A percentile compares a stretch with the other conserved stretches of the same genome.
Evolutionary conservation across 2,329 filamentous ascomycete species (phyloP).

Genomic region (Aureobasidium sp.): DNA sequence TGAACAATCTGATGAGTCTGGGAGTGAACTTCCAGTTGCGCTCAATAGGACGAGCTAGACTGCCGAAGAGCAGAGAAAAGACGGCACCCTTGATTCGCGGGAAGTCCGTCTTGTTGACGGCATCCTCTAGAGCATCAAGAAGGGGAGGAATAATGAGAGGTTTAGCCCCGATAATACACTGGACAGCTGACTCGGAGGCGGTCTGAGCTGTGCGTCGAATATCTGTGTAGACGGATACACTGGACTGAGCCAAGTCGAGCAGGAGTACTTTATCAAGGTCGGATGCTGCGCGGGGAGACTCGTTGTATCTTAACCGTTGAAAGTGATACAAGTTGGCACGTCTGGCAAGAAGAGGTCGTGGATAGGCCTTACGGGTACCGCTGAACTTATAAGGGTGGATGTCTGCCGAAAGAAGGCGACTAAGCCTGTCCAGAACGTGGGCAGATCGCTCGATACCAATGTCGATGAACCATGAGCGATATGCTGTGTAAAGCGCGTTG

Average conservation of each 20-base stretch:
- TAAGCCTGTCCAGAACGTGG: constrained; percentile 81
- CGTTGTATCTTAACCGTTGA: constrained; percentile 88
- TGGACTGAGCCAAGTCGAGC: constrained; percentile 80
- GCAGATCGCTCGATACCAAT: constrained; percentile 94
- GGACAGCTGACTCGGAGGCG: constrained; percentile 86
- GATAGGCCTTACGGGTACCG: constrained; percentile 84
- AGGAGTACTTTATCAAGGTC: constrained; percentile 81
- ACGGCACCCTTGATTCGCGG: constrained; percentile 91
- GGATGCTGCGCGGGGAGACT: constrained; percentile 76
- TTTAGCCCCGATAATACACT: constrained; percentile 79
- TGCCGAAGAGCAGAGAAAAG: constrained; percentile 84
- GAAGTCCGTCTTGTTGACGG: constrained; percentile 71
- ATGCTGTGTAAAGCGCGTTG: constrained; percentile 83
- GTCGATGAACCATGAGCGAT: constrained; percentile 93
- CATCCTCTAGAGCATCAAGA: constrained; percentile 66
- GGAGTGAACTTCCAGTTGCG: constrained; percentile 95
- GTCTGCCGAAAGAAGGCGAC: constrained; percentile 76
- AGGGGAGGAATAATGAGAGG: constrained; percentile 86
- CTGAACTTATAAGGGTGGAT: constrained; percentile 91
- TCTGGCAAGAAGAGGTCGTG: constrained; percentile 82
- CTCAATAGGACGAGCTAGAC: constrained; percentile 75
- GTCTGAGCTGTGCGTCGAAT: constrained; percentile 90
- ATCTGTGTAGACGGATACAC: constrained; percentile 86
- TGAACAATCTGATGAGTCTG: constrained; percentile 79
- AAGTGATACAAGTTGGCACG: constrained; percentile 92